A percentile compares a stretch with the other conserved stretches of the same genome.
Evolutionary conservation across 2,329 filamentous ascomycete species (phyloP).

Genomic region (Aspergillus versicolor): DNA sequence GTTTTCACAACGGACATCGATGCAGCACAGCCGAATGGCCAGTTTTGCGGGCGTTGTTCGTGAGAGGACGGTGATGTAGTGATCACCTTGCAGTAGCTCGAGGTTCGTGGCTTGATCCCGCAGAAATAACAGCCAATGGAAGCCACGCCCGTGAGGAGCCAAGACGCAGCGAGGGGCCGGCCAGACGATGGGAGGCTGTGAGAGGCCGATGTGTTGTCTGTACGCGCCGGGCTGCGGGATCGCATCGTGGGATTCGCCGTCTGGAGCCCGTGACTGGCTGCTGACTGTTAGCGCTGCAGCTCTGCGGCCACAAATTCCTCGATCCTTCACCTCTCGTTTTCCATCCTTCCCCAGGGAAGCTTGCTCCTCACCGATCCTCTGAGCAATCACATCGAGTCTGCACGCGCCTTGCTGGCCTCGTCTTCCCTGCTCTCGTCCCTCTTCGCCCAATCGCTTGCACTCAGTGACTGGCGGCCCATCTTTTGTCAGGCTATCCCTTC

Average conservation of each 20-base stretch:
- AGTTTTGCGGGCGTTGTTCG: conserved; percentile 1
- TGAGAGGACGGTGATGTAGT: conserved; percentile 17
- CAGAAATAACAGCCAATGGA: conserved; percentile 4
- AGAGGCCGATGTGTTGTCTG: conserved; percentile 11
- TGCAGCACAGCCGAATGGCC: conserved; percentile 6
- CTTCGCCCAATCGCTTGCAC: too few relatives aligned
- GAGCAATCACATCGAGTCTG: conserved; percentile 7
- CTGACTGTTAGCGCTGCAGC: conserved; percentile 2
- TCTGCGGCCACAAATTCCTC: neutral
- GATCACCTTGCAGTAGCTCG: conserved; percentile 20
- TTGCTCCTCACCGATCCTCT: neutral
- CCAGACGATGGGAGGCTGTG: neutral
- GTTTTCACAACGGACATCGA: conserved; percentile 2
- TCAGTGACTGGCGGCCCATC: too few relatives aligned
- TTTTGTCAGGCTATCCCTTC: too few relatives aligned
- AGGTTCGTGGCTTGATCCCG: conserved; percentile 6
- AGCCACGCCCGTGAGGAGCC: neutral
- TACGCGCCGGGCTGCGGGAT: conserved; percentile 12
- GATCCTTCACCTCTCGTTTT: conserved; percentile 1
- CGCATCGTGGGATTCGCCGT: neutral
- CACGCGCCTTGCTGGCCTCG: conserved; percentile 1
- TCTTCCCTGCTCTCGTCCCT: neutral
- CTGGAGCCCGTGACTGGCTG: conserved; percentile 8
- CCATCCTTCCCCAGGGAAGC: neutral
- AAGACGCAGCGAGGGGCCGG: neutral